Evolutionary conservation across 345 rosid genomes (phyloP), one percentile per base, ranked within the genome.

Genomic region (Excoecaria agallocha): DNA sequence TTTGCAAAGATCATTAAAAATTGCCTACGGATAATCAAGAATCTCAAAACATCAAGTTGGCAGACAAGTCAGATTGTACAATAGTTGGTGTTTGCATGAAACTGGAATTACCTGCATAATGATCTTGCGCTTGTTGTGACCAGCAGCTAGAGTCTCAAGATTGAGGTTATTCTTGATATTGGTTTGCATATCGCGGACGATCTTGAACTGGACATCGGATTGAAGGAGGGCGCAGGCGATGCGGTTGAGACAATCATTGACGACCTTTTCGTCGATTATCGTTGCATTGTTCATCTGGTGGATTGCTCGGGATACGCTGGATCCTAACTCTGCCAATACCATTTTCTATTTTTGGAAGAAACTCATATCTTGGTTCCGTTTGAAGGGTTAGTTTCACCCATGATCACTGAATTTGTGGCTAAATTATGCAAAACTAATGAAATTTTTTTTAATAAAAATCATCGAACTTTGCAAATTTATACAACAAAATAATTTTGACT

Each of bases 231-330:
- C 97, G 1, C 96, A 91, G 6, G 91, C 89, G 83, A 94, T 94
- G 83, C 90, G 97, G 71, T 94, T 92, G 41, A 92, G 84, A 77
- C 98, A 94, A 4, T 94, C 97, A 51, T 87, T 90, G 43, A 94
- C 76, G 49, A 86, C 98, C 73, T 85, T 91, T 86, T 90, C 97
- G 74, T 92, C 95, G 74, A 92, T 90, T 54, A 94, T 88, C 19
- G 97, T 91, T 52, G 93, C 97, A 82, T 94, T 90, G 89, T 91
- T 89, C 97, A 92, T 94, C 89, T 90, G 92, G 86, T 94, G 94
- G 46, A 94, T 84, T 24, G 98, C 97, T 63, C 95, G 91, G 89
- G 97, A 84, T 19, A 94, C 89, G 79, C 89, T 87, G 87, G 97
- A 93, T 56, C 98, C 93, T 62, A 89, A 78, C 82, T 90, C 30